These are phyloP conservation scores for Psilocybe cubensis DNA, from an alignment of 768 basidiomycete species.

Conservation along the genomic window DNA sequence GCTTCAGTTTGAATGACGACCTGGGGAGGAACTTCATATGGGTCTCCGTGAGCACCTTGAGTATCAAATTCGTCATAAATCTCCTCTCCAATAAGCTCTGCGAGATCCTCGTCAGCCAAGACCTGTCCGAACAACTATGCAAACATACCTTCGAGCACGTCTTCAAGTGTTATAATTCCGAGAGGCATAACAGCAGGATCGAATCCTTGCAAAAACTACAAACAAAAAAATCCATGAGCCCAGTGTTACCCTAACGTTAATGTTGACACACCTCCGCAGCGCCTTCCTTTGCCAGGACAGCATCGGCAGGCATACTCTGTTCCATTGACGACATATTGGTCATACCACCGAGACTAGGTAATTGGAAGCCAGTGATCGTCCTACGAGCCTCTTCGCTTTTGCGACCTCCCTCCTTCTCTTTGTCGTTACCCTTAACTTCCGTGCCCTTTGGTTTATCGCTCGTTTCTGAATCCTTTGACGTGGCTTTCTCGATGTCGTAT, in stretches of 20 bases:
- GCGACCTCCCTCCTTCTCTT: constrained; percentile 7
- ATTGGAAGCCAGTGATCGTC: constrained; percentile 35
- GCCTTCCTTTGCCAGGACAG: constrained; percentile 73
- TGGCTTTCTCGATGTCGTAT: constrained; percentile 31
- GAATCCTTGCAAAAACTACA: constrained; percentile 77
- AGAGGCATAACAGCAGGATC: constrained; percentile 85
- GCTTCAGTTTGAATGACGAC: constrained; percentile 4
- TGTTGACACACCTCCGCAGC: constrained; percentile 65
- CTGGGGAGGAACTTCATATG: constrained; percentile 32
- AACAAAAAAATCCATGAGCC: not conserved
- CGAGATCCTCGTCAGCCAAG: not conserved
- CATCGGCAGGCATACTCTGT: constrained; percentile 90
- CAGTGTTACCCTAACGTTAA: not conserved
- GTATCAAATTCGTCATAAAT: constrained; percentile 92
- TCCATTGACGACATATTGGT: constrained; percentile 57
- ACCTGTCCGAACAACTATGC: not conserved
- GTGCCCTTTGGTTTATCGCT: not conserved
- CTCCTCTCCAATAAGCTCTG: constrained; percentile 91
- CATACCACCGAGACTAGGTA: constrained; percentile 47
- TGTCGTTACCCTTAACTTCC: not conserved
- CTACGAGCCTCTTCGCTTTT: constrained; percentile 27
- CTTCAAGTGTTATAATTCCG: constrained; percentile 92
- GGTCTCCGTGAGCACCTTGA: constrained; percentile 68
- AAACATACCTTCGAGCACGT: constrained; percentile 80
- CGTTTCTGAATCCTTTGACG: not conserved